Evolutionary conservation across 345 rosid genomes (phyloP), one percentile per base, ranked within the genome.

Genomic region (Murraya paniculata): DNA sequence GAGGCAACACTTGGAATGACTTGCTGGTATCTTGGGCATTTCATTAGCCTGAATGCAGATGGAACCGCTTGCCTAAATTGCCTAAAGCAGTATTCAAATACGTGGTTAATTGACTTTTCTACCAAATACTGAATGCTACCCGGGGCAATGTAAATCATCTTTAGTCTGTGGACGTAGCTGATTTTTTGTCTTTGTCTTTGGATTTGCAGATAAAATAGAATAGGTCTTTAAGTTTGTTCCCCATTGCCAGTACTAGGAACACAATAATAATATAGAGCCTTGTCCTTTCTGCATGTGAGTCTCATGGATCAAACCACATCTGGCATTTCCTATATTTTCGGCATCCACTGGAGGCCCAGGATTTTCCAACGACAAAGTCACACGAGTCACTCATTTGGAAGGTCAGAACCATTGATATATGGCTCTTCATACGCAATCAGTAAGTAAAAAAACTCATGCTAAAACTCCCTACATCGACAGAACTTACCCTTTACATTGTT

Each of bases 121-220:
- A 50, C 61, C 68, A 27, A 73, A 27, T 39, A 33, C 65, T 55
- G 66, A 39, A 72, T 74, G 38, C 67, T 82, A 3, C 18, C 64
- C 21, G 77, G 50, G 31, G 48, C 71, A 48, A 31, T 11, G 31
- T 16, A 30, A 36, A 56, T 69, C 14, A 71, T 73, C 61, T 77
- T 11, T 73, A 57, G 73, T 60, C 71, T 28, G 57, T 24, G 31
- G 22, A 64, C 57, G 58, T 36, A 27, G 14, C 76, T 27, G 9
- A 22, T 76, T 59, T 68, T 3, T 64, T 64, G 48, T 75, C 61
- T 71, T 31, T 25, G 64, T 62, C 73, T 61, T 67, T 53, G 60
- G 35, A 68, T 75, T 60, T 18, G 38, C 56, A 58, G 64, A 80
- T 62, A 67, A 65, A 65, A 55, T 56, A 76, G 66, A 70, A 41